Conservation (phyloP, 139 green algal genomes). For the Coccomyxa sp. region DNA sequence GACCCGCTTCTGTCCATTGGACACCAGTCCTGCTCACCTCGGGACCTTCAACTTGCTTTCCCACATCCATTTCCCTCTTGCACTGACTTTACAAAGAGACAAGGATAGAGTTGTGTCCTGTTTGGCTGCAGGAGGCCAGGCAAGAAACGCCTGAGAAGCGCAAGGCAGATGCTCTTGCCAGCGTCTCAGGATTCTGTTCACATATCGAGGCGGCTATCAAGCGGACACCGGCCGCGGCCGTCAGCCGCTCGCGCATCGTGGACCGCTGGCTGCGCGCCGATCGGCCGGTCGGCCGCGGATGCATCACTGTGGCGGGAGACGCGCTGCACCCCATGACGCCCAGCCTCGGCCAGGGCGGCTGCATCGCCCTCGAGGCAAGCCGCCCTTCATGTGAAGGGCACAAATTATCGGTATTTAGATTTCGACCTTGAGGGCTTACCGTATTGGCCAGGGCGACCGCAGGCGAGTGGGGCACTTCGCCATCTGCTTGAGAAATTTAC, state of each 20-base stretch:
- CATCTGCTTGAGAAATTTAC: neutral
- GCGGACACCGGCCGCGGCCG: slow-evolving; percentile 26
- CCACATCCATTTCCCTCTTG: too few relatives aligned
- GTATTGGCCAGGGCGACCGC: too few relatives aligned
- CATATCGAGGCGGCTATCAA: slow-evolving; percentile 16
- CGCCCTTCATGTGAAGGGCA: too few relatives aligned
- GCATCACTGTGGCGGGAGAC: slow-evolving; percentile 59
- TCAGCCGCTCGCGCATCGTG: slow-evolving; percentile 19
- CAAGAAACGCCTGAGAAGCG: neutral
- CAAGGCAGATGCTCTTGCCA: neutral
- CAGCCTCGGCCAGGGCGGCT: slow-evolving; percentile 59
- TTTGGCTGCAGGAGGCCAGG: neutral
- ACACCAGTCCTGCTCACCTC: too few relatives aligned
- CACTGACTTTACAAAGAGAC: too few relatives aligned
- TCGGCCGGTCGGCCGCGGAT: slow-evolving; percentile 11
- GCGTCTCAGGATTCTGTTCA: neutral
- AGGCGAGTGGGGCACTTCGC: too few relatives aligned
- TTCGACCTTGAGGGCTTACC: too few relatives aligned
- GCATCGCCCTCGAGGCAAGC: slow-evolving; percentile 44
- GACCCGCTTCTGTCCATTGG: too few relatives aligned
- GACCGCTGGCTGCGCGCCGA: slow-evolving; percentile 15
- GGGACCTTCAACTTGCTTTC: too few relatives aligned
- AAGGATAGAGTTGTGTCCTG: too few relatives aligned
- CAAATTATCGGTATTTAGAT: too few relatives aligned
- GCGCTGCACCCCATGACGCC: slow-evolving; percentile 77